Conservation (phyloP, 2,329 filamentous ascomycete species). For the Pseudogymnoascus sp. region DNA sequence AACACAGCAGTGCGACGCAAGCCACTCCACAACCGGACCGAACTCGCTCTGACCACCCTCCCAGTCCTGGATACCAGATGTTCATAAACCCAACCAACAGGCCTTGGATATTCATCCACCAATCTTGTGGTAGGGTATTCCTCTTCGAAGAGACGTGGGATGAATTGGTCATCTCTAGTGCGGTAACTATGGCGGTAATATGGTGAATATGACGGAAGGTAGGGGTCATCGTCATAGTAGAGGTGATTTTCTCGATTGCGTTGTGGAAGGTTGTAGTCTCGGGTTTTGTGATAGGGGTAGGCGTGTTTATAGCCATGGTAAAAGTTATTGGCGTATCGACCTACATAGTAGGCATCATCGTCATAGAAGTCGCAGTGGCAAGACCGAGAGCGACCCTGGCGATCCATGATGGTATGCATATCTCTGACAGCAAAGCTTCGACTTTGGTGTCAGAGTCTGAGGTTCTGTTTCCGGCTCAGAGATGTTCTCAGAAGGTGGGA, state of each 20-base stretch:
- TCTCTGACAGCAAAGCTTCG: neutral
- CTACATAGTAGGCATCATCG: neutral
- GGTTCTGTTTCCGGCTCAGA: neutral
- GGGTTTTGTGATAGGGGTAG: neutral
- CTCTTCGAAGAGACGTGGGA: neutral
- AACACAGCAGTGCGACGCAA: neutral
- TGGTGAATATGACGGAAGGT: neutral
- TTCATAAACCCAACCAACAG: neutral
- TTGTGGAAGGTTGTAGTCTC: neutral
- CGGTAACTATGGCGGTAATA: neutral
- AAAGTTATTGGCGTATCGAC: neutral
- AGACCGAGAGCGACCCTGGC: neutral
- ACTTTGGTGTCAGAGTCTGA: neutral
- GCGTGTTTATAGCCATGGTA: neutral
- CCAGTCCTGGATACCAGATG: neutral
- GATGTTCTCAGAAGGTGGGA: neutral
- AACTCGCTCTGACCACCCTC: neutral
- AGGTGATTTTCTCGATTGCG: neutral
- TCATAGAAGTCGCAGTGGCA: neutral
- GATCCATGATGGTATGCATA: neutral
- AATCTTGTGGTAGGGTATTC: neutral
- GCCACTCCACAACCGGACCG: neutral
- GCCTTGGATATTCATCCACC: neutral
- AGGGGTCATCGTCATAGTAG: neutral
- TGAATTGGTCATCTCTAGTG: neutral